phyloP scores from a whole-genome alignment of 495 filamentous ascomycete genomes.

The Glutinoglossum americanum region DNA sequence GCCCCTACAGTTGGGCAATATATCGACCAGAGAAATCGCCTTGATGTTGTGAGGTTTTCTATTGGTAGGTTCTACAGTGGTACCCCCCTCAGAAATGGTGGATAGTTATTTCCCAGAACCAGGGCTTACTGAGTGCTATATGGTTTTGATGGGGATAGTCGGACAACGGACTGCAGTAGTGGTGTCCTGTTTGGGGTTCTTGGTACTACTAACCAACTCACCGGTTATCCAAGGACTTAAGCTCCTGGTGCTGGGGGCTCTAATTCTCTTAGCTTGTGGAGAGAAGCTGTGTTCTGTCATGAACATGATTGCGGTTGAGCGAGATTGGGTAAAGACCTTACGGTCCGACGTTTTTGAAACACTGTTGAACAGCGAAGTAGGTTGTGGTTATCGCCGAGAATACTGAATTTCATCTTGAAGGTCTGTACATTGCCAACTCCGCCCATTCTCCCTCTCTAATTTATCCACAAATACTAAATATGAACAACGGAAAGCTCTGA shows the following conservation, averaged over 20 bases:
- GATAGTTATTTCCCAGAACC: too few species aligned
- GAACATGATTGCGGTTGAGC: conserved; percentile 41
- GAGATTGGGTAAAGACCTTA: conserved; percentile 35
- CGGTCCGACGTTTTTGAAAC: conserved; percentile 12
- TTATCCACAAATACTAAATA: too few species aligned
- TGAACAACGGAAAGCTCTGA: too few species aligned
- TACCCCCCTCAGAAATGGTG: too few species aligned
- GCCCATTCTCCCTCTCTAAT: too few species aligned
- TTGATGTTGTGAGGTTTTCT: conserved; percentile 10
- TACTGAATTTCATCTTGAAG: conserved; percentile 17
- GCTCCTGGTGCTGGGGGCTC: conserved; percentile 19
- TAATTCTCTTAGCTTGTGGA: conserved; percentile 29
- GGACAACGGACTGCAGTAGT: conserved; percentile 8
- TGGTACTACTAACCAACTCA: background rate
- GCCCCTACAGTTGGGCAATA: conserved; percentile 6
- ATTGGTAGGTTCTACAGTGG: conserved; percentile 9
- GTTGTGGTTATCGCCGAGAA: conserved; percentile 24
- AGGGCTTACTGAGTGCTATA: too few species aligned
- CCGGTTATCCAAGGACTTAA: background rate
- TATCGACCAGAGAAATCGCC: conserved; percentile 10
- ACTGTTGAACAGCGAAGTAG: conserved; percentile 17
- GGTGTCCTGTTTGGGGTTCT: conserved; percentile 8
- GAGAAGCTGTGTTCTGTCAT: conserved; percentile 31
- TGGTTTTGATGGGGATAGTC: background rate
- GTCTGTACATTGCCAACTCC: too few species aligned